phyloP scores from a whole-genome alignment of 2,329 filamentous ascomycete species.

The Cercospora beticola region DNA sequence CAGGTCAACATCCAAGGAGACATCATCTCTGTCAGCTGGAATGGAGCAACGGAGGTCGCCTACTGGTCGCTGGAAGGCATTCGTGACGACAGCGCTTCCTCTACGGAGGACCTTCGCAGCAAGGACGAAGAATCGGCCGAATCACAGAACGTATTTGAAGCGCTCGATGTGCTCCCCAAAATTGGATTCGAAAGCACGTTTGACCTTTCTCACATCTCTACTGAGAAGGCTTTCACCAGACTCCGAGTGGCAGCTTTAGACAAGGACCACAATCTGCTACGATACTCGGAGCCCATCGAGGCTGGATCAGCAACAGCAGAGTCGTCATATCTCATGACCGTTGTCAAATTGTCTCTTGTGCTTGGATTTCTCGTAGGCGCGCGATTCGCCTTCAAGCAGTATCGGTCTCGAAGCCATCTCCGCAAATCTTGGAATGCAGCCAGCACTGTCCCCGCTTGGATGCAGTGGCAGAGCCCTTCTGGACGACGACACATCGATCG shows the following conservation, averaged over 20 bases:
- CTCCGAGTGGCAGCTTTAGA: constrained; percentile 30
- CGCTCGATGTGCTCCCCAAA: constrained; percentile 25
- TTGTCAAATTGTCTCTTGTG: constrained; percentile 25
- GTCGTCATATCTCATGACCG: constrained; percentile 21
- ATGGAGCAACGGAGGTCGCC: constrained; percentile 49
- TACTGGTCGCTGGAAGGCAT: constrained; percentile 45
- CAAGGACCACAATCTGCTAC: constrained; percentile 24
- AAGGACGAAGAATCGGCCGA: constrained; percentile 56
- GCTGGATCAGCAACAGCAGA: constrained; percentile 3
- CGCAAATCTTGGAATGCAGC: constrained; percentile 6
- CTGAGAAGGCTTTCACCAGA: constrained; percentile 12
- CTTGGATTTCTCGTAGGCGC: constrained; percentile 22
- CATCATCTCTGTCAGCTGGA: constrained; percentile 54
- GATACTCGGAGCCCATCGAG: constrained; percentile 18
- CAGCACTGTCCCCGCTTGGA: constrained; percentile 9
- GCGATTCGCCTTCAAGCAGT: constrained; percentile 21
- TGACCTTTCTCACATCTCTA: constrained; percentile 15
- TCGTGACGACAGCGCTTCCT: constrained; percentile 47
- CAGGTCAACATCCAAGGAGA: constrained; percentile 27
- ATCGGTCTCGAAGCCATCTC: constrained; percentile 12
- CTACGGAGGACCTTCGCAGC: constrained; percentile 76
- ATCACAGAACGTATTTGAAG: constrained; percentile 11
- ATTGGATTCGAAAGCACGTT: constrained; percentile 31
- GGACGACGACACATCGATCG: constrained; percentile 1
- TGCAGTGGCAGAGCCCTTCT: constrained; percentile 10